Base-by-base conservation (phyloP, 2,329 filamentous ascomycete species). In the Hymenoscyphus infarciens region DNA sequence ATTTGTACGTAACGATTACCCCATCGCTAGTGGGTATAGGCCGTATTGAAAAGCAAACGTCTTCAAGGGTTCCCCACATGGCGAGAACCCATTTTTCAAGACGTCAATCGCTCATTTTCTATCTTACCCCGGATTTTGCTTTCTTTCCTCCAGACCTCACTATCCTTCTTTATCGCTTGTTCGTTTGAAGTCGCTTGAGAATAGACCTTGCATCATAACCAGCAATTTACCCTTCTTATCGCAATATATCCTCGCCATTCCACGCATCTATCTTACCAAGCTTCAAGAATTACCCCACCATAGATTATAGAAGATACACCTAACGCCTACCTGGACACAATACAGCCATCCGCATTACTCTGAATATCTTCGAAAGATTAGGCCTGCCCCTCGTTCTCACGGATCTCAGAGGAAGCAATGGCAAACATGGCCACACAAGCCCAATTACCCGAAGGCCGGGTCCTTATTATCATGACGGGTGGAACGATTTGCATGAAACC, bases 401-500 rank as follows among this genome's bases (percentile, higher is more conserved):
- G 25, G 25, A 27, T 27, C 25, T 27, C 25, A 27, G 25, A 27
- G 25, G 25, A 27, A 27, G 25, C 25, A 27, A 27, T 27, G 25
- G 19, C 19, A 63, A 66, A 57, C 5, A 72, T 71, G 68, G 64
- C 67, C 8, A 62, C 67, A 16, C n/a, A 22, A 13, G 45, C 45
- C 7, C 66, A 69, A 38, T 69, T 69, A 39, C 83, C 82, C 27
- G 86, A 89, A 70, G 82, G 84, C 22, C 78, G 85, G 56, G 84
- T 91, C 10, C 77, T 91, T 63, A 85, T 74, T 39, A 84, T 91
- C 70, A 89, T 90, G 78, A 90, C 88, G 8, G 81, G 83, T 16
- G 83, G 83, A 8, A 86, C 83, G 2, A 91, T 91, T 67, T 90
- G 87, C 74, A 91, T 91, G 88, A 81, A 82, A 70, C 81, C 80